Evolutionary conservation across 345 rosid species (phyloP), one percentile per base, ranked within the genome.

Genomic region (Luvunga scandens): DNA sequence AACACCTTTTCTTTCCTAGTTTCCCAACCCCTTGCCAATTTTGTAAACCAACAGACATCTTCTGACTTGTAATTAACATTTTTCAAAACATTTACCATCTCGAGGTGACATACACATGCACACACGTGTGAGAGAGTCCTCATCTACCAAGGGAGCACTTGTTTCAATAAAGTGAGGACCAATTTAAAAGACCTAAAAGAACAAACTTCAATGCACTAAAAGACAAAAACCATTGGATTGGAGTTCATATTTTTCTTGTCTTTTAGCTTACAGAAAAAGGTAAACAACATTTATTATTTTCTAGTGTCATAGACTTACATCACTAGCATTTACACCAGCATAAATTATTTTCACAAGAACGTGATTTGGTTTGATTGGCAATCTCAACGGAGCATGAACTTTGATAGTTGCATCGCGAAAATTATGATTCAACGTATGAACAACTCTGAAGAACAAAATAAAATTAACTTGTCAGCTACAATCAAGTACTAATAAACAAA

Each of bases 321-420:
- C 99, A 84, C 99, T 96, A 18, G 99, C 99, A 84, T 96, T 96
- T 75, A 96, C 99, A 80, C 99, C 99, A 70, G 94, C 97, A 83
- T 91, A 93, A 42, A 96, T 73, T 82, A 96, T 86, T 85, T 96
- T 96, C 80, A 96, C 73, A 72, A 96, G 92, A 75, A 89, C 97
- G 39, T 92, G 93, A 76, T 86, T 81, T 65, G 96, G 85, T 81
- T 84, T 89, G 73, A 96, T 87, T 33, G 99, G 97, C 78, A 92
- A 80, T 57, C 77, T 75, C 76, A 96, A 76, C 45, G 88, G 86
- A 45, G 82, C 24, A 14, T 76, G 91, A 50, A 92, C 88, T 72
- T 87, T 81, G 66, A 77, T 81, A 5, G 98, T 96, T 72, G 99
- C 99, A 77, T 89, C 80, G 28, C 98, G 97, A 79, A 96, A 96